These are phyloP conservation scores for Dactylorhiza incarnata DNA, from an alignment of 106 monocot genomes.

Conservation along the genomic window DNA sequence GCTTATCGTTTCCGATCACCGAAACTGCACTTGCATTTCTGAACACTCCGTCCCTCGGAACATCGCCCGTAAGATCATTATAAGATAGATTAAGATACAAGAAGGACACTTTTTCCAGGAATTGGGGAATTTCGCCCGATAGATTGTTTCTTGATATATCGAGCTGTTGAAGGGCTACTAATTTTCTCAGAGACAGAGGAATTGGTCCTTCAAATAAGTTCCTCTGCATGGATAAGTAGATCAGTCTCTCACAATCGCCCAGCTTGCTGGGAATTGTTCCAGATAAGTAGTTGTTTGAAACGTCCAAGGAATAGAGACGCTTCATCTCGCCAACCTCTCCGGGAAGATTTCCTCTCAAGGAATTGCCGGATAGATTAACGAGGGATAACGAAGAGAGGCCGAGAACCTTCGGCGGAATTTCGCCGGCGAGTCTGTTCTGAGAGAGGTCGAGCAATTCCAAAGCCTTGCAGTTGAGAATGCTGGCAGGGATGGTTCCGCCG, in stretches of 20 bases:
- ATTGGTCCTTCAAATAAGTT: constrained; percentile 9
- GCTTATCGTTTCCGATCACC: constrained; percentile 3
- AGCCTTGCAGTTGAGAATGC: constrained; percentile 9
- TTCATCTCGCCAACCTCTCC: constrained; percentile 7
- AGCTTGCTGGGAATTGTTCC: constrained; percentile 17
- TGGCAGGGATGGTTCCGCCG: constrained; percentile 14
- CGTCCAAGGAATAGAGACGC: constrained; percentile 3
- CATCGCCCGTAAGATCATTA: constrained; percentile 17
- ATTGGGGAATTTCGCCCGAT: constrained; percentile 13
- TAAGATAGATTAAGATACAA: constrained; percentile 20
- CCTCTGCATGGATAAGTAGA: not conserved
- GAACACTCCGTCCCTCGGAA: constrained; percentile 16
- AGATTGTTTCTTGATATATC: constrained; percentile 28
- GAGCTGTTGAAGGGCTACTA: constrained; percentile 15
- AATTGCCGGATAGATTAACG: constrained; percentile 15
- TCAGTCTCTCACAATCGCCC: constrained; percentile 3
- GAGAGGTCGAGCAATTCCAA: constrained; percentile 10
- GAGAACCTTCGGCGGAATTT: constrained; percentile 15
- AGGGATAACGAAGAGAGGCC: constrained; percentile 14
- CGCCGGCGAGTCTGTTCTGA: constrained; percentile 13
- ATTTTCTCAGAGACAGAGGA: constrained; percentile 11
- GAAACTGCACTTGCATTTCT: constrained; percentile 12
- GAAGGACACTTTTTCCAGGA: not conserved
- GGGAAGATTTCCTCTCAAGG: constrained; percentile 8
- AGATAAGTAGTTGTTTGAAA: constrained; percentile 12